A percentile compares a stretch with the other conserved stretches of the same genome.
phyloP scores from a whole-genome alignment of 352 stramenopile genomes.

The Globisporangium takayamanum region DNA sequence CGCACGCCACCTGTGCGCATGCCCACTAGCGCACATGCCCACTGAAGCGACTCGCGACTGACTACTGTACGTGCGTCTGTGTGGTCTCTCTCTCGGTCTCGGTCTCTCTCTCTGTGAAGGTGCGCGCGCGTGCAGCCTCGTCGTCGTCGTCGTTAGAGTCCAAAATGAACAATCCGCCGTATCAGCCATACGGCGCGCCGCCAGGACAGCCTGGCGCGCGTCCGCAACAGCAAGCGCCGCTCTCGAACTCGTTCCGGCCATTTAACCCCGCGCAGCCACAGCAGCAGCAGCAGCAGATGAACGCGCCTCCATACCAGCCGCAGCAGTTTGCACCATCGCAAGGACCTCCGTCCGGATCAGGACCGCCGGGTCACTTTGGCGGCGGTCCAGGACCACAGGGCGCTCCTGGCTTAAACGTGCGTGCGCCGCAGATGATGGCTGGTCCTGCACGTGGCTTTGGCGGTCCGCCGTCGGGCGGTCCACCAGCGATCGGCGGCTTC shows the following conservation, averaged over 20 bases:
- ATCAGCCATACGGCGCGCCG: slow-evolving; percentile 47
- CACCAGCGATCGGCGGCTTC: slow-evolving; percentile 15
- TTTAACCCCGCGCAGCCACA: slow-evolving; percentile 49
- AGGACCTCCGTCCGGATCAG: slow-evolving; percentile 10
- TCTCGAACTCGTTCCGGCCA: slow-evolving; percentile 41
- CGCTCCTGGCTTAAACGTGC: slow-evolving; percentile 22
- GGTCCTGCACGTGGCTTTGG: slow-evolving; percentile 11
- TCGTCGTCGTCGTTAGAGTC: slow-evolving; percentile 1
- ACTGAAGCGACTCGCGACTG: too few relatives aligned
- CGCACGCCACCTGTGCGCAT: neutral
- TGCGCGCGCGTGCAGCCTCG: slow-evolving; percentile 1
- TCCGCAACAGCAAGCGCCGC: slow-evolving; percentile 28
- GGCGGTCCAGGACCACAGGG: slow-evolving; percentile 22
- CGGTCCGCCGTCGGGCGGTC: slow-evolving; percentile 20
- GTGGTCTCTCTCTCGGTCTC: neutral
- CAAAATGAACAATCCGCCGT: slow-evolving; percentile 29
- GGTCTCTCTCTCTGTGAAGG: neutral
- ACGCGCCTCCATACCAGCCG: slow-evolving; percentile 18
- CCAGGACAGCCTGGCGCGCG: slow-evolving; percentile 20
- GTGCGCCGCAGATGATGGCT: slow-evolving; percentile 14
- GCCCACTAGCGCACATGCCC: neutral
- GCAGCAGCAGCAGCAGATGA: slow-evolving; percentile 21
- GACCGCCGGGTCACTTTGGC: slow-evolving; percentile 22
- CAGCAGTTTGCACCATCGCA: slow-evolving; percentile 16
- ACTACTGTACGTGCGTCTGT: neutral